Evolutionary conservation across 2,329 filamentous ascomycete genomes (phyloP).

Genomic region (Teratosphaeria destructans): DNA sequence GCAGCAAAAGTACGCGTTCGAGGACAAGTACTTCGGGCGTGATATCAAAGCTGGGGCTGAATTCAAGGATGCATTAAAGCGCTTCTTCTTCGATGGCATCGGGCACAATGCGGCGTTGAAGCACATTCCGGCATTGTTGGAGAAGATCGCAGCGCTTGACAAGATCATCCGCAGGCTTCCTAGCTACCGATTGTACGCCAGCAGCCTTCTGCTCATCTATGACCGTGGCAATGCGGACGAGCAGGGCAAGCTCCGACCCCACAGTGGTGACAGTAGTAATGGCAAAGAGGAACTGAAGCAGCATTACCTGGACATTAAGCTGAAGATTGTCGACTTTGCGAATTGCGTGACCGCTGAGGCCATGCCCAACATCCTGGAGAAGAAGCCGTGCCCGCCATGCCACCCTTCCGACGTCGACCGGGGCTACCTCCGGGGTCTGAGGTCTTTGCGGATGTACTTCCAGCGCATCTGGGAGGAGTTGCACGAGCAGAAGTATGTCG

Average conservation of each 20-base stretch:
- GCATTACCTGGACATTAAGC: constrained; percentile 50
- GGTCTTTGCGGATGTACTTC: constrained; percentile 73
- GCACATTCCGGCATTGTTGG: constrained; percentile 78
- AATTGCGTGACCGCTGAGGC: constrained; percentile 92
- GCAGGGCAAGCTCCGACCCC: constrained; percentile 29
- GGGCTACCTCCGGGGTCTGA: constrained; percentile 78
- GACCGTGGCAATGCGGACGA: constrained; percentile 62
- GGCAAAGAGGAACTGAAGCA: constrained; percentile 1
- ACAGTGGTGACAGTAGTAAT: constrained; percentile 2
- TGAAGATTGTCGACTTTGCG: constrained; percentile 97
- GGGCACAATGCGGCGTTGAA: constrained; percentile 69
- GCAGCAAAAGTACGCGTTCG: constrained; percentile 78
- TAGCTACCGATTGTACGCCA: constrained; percentile 90
- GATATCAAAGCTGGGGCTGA: constrained; percentile 76
- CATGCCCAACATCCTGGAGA: constrained; percentile 34
- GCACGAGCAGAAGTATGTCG: constrained; percentile 18
- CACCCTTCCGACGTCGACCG: constrained; percentile 73
- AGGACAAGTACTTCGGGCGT: constrained; percentile 95
- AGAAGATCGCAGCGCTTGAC: constrained; percentile 75
- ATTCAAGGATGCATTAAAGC: constrained; percentile 77
- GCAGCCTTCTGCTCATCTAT: constrained; percentile 89
- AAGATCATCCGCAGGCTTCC: constrained; percentile 68
- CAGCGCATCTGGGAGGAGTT: constrained; percentile 76
- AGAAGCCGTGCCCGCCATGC: constrained; percentile 60
- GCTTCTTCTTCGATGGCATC: constrained; percentile 84